Percentiles rank a stretch among this genome's conserved stretches.
phyloP scores from a whole-genome alignment of 1,284 basidiomycete genomes.

The Ceratobasidium sp. region DNA sequence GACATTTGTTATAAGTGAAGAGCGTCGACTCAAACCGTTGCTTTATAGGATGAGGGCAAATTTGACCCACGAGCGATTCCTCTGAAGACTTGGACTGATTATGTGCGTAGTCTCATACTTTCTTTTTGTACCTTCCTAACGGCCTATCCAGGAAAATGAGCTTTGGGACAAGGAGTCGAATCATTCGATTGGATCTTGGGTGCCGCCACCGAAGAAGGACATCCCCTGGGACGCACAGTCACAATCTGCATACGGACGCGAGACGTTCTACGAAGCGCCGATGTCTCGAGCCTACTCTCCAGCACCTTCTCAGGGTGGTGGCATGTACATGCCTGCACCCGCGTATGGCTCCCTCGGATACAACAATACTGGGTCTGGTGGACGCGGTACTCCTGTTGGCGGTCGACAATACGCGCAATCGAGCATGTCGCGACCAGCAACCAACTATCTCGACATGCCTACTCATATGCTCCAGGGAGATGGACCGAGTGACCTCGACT shows the following conservation, averaged over 20 bases:
- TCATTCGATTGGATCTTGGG: slow-evolving; percentile 89
- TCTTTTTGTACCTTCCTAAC: slow-evolving; percentile 39
- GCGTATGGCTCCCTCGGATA: slow-evolving; percentile 9
- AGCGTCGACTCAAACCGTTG: slow-evolving; percentile 12
- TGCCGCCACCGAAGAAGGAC: slow-evolving; percentile 76
- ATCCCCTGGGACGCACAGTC: slow-evolving; percentile 80
- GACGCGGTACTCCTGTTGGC: slow-evolving; percentile 41
- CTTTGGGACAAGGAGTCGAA: slow-evolving; percentile 97
- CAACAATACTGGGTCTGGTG: slow-evolving; percentile 39
- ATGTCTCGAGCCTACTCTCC: slow-evolving; percentile 72
- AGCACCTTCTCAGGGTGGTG: slow-evolving; percentile 71
- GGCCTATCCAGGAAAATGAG: slow-evolving; percentile 81
- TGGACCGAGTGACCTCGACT: slow-evolving; percentile 73
- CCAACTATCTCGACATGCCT: slow-evolving; percentile 69
- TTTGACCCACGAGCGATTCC: slow-evolving; percentile 95
- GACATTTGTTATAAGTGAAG: slow-evolving; percentile 25
- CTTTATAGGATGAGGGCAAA: slow-evolving; percentile 89
- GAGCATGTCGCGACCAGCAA: slow-evolving; percentile 75
- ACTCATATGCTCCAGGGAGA: slow-evolving; percentile 56
- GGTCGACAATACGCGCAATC: slow-evolving; percentile 58
- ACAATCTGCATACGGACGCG: slow-evolving; percentile 82
- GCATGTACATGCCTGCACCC: slow-evolving; percentile 43
- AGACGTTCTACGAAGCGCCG: slow-evolving; percentile 78
- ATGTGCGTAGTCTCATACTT: slow-evolving; percentile 65
- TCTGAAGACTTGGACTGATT: slow-evolving; percentile 96